Conservation (phyloP, 345 rosid species). For the Eucalyptus rudis region DNA sequence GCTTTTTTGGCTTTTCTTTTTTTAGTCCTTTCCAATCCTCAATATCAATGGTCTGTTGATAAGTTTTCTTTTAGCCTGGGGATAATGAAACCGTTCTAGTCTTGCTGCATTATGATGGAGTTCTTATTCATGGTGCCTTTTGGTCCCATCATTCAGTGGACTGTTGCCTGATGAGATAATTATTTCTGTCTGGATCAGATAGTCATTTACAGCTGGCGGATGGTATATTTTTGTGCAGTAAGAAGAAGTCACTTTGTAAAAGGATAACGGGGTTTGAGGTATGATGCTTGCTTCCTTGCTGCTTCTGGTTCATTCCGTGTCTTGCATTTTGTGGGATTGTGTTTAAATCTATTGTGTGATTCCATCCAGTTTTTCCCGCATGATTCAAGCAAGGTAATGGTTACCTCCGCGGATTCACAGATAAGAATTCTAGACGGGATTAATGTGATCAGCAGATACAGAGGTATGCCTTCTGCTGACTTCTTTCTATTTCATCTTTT, state of each 20-base stretch:
- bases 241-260: slow-evolving; percentile 62
- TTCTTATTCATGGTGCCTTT: background rate
- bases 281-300: background rate
- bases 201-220: slow-evolving; percentile 68
- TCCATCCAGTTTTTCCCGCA: slow-evolving; percentile 48
- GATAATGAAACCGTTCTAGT: background rate
- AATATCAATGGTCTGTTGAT: background rate
- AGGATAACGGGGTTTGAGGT: slow-evolving; percentile 84
- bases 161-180: background rate
- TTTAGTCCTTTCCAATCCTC: background rate
- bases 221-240: slow-evolving; percentile 43
- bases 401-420: slow-evolving; percentile 78
- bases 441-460: slow-evolving; percentile 61
- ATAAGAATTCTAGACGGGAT: slow-evolving; percentile 73
- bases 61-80: background rate
- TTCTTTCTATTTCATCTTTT: background rate
- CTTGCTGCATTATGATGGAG: background rate
- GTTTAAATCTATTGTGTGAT: background rate
- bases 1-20: background rate
- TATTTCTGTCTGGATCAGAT: slow-evolving; percentile 25
- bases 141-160: background rate
- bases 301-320: background rate
- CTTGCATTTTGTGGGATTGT: background rate
- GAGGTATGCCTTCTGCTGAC: slow-evolving; percentile 20
- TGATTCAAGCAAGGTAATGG: slow-evolving; percentile 71